Evolutionary conservation across 2,329 filamentous ascomycete species (phyloP).

Genomic region (Sporothrix sp.): DNA sequence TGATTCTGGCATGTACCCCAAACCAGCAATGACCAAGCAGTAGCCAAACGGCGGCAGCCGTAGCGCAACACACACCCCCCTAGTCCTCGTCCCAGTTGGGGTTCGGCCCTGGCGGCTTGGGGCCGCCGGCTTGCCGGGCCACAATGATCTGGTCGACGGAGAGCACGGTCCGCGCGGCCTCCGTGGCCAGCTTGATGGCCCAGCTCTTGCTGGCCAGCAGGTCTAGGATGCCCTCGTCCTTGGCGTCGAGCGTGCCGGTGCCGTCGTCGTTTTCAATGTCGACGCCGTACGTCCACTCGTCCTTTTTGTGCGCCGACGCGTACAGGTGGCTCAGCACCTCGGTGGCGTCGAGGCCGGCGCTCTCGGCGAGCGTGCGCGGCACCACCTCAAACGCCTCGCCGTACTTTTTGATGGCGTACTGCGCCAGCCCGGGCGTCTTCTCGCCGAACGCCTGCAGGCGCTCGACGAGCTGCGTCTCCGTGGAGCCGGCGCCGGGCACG

Average conservation of each 20-base stretch:
- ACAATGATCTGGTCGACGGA: constrained; percentile 99
- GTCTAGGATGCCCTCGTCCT: constrained; percentile 83
- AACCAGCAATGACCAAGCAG: not conserved
- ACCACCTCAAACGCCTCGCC: constrained; percentile 97
- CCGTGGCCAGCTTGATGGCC: constrained; percentile 95
- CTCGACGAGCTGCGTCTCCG: constrained; percentile 89
- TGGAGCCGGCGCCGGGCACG: constrained; percentile 87
- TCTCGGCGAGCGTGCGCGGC: constrained; percentile 86
- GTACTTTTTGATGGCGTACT: constrained; percentile 96
- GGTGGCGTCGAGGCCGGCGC: constrained; percentile 91
- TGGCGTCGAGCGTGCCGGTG: constrained; percentile 74
- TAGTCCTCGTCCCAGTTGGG: constrained; percentile 32
- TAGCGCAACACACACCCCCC: not conserved
- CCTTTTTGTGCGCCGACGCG: constrained; percentile 81
- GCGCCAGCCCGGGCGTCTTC: constrained; percentile 82
- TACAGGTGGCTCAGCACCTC: constrained; percentile 89
- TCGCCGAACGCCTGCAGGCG: constrained; percentile 84
- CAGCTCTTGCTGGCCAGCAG: constrained; percentile 86
- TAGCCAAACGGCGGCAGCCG: not conserved
- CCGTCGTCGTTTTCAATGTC: constrained; percentile 84
- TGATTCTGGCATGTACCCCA: not conserved
- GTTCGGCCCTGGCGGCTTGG: constrained; percentile 92
- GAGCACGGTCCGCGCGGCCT: constrained; percentile 85
- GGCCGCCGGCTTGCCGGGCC: constrained; percentile 89
- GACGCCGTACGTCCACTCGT: constrained; percentile 83